Base-by-base conservation (phyloP, 192 early-diverging fungal species). In the Coemansia sp. region DNA sequence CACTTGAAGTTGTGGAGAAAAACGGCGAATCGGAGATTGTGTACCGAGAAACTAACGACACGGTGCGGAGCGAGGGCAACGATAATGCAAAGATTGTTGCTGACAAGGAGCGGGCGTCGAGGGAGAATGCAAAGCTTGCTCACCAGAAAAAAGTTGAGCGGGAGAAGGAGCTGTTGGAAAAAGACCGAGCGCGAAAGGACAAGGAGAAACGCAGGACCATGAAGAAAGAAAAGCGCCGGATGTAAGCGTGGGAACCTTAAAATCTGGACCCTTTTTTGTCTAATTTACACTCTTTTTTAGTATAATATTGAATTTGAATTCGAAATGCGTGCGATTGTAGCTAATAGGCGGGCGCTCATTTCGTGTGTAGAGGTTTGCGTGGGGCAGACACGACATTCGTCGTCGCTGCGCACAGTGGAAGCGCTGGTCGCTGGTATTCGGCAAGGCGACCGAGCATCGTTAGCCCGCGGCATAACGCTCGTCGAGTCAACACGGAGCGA, bases 401-500 rank as follows among this genome's bases (percentile, higher is more conserved):
- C n/a, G 15, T 46, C 42, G 42, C n/a, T 17, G 7, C 42, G 42
- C 1, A n/a, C 42, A 17, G 42, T 46, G 42, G 4, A 12, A 12
- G 21, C 26, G 46, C 52, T 77, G 44, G 66, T 68, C 19, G 69
- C 63, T 9, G 75, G 75, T 2, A 77, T 77, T 55, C 52, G 51
- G 9, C 44, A 28, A 6, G 75, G 75, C 10, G 59, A 77, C 60
- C 64, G 75, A 2, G 57, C 46, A 36, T 56, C 64, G 46, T 34
- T 77, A 36, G 64, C 75, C 7, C 75, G 69, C 23, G 75, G 61
- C 6, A 77, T 77, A 47, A 77, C 75, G 9, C 62, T 77, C 36
- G 74, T 93, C 2, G 91, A 93, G 72, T 92, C 90, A 7, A 82
- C 85, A 8, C 84, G 86, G 8, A 37, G 62, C 1, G 87, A 88